phyloP scores from a whole-genome alignment of 2,329 filamentous ascomycete genomes.

The Fusarium setosum region DNA sequence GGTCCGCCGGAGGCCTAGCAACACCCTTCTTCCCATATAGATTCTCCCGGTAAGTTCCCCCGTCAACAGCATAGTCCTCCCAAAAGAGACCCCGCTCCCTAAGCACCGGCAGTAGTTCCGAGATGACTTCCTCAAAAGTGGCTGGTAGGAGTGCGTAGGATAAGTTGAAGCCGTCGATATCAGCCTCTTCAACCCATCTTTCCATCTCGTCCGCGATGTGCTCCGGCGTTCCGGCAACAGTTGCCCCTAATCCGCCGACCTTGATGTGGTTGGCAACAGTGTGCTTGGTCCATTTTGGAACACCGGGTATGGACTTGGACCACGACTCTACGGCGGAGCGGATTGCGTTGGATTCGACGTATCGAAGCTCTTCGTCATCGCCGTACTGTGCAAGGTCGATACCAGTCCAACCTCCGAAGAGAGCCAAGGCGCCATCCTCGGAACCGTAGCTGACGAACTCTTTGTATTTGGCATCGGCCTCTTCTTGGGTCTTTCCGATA shows the following conservation, averaged over 20 bases:
- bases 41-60: slow-evolving; percentile 57
- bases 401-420: slow-evolving; percentile 76
- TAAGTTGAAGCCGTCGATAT: slow-evolving; percentile 68
- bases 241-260: slow-evolving; percentile 46
- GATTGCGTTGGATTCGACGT: slow-evolving; percentile 72
- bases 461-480: slow-evolving; percentile 61
- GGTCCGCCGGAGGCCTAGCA: slow-evolving; percentile 49
- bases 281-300: slow-evolving; percentile 38
- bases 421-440: slow-evolving; percentile 70
- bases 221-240: slow-evolving; percentile 45
- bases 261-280: slow-evolving; percentile 48
- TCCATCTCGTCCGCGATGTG: slow-evolving; percentile 49
- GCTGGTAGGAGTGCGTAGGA: slow-evolving; percentile 57
- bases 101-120: slow-evolving; percentile 72
- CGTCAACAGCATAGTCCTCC: slow-evolving; percentile 57
- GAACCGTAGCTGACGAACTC: slow-evolving; percentile 67
- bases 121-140: slow-evolving; percentile 74
- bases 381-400: slow-evolving; percentile 70
- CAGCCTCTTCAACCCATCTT: slow-evolving; percentile 60
- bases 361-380: slow-evolving; percentile 71
- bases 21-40: slow-evolving; percentile 51
- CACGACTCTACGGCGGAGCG: slow-evolving; percentile 61
- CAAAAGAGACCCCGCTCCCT: slow-evolving; percentile 67
- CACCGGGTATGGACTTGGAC: slow-evolving; percentile 51
- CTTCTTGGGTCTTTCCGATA: slow-evolving; percentile 68